Base-by-base conservation (phyloP, 2,329 filamentous ascomycete species). In the Calonectria pteridis region DNA sequence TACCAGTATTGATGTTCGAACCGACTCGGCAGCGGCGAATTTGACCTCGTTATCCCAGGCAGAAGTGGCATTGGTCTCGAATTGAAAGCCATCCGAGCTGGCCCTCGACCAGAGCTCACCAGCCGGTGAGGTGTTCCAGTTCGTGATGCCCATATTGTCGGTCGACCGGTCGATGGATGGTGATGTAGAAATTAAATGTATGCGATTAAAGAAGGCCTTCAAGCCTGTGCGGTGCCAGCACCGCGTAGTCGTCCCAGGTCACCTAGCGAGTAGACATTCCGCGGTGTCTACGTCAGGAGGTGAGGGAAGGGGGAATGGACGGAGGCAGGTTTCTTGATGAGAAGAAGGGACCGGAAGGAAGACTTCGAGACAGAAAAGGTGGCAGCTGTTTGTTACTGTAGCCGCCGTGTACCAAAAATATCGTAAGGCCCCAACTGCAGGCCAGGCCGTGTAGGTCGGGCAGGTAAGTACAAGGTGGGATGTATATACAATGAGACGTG, bases 1-100 rank as follows among this genome's bases (percentile, higher is more conserved):
- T 73, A 92, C 90, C 70, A 93, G 89, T 53, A 90, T 90, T 29
- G 91, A 92, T 23, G 89, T 91, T 77, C 91, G 87, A 78, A 92
- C 86, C 40, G 90, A 92, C 78, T 88, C 91, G 75, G 88, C 87
- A 20, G 88, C 86, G 35, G 87, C 86, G 75, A 91, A 89, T 72
- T 84, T 86, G 76, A 91, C 85, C 75, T 89, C 81, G 78, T 89
- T 88, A 77, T 89, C 86, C 74, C 89, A 82, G 49, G 85, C 82
- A 49, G 86, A 85, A 7, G 87, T 87, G 37, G 84, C 83, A 79
- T 88, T 90, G 77, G 79, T 74, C 72, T 79, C 78, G 71, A 82
- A 83, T 37, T 76, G 73, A 68, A 84, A 84, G 37, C 81, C 83
- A n/a, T 76, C 65, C 33, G 76, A 73, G 58, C 58, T 63, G 28